These are phyloP conservation scores for Schwanniomyces etchellsii DNA, from an alignment of 1,139 yeast genomes.

Conservation along the genomic window DNA sequence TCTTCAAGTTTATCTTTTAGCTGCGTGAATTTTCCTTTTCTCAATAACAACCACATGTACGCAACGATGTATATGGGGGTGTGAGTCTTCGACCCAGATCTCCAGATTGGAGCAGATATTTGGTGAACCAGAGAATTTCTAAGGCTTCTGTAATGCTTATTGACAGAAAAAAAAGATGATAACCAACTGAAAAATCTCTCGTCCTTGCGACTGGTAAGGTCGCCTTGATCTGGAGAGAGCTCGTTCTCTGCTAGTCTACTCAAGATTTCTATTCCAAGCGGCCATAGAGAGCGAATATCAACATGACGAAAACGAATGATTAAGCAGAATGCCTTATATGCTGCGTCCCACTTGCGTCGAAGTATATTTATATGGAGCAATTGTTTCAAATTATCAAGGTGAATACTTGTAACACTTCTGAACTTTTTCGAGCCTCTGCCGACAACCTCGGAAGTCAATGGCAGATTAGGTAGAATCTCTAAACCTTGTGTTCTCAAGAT, in stretches of 20 bases:
- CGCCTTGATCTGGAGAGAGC: conserved; percentile 1
- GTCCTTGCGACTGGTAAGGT: conserved; percentile 11
- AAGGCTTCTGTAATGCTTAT: conserved; percentile 3
- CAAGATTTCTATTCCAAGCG: conserved; percentile 44
- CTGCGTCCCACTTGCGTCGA: conserved; percentile 46
- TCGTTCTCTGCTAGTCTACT: conserved; percentile 15
- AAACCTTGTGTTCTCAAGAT: conserved; percentile 22
- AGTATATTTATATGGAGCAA: conserved; percentile 35
- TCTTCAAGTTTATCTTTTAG: conserved; percentile 31
- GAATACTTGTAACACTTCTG: conserved; percentile 14
- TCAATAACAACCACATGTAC: conserved; percentile 30
- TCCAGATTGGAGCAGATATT: conserved; percentile 32
- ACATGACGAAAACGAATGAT: conserved; percentile 42
- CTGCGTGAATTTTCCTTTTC: conserved; percentile 18
- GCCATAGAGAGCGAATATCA: conserved; percentile 56
- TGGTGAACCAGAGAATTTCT: conserved; percentile 3
- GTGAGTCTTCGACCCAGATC: conserved; percentile 31
- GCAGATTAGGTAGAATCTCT: conserved; percentile 15
- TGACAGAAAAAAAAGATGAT: conserved; percentile 19
- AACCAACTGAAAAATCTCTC: conserved; percentile 34
- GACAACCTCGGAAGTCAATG: neutral
- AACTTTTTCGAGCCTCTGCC: conserved; percentile 3
- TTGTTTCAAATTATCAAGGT: conserved; percentile 24
- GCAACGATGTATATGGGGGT: conserved; percentile 34
- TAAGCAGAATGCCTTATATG: conserved; percentile 47